phyloP scores from a whole-genome alignment of 257 asterid species.

The Salvia splendens region DNA sequence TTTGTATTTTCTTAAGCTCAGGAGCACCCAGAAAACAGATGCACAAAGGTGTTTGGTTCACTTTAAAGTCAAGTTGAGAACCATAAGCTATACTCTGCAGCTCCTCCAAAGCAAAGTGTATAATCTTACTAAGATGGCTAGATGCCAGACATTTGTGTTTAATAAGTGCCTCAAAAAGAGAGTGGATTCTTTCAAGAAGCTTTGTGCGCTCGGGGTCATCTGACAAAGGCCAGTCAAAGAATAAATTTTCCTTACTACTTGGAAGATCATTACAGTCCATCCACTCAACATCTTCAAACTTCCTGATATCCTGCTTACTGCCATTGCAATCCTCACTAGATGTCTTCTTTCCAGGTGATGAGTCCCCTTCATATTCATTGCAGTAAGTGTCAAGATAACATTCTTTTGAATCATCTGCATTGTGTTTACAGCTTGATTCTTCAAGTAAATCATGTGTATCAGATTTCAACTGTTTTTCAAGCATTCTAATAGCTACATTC shows the following conservation, averaged over 20 bases:
- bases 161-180: slow-evolving; percentile 63
- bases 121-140: slow-evolving; percentile 85
- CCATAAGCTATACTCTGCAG: slow-evolving; percentile 79
- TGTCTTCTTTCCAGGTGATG: slow-evolving; percentile 56
- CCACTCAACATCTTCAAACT: slow-evolving; percentile 78
- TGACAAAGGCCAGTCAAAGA: slow-evolving; percentile 73
- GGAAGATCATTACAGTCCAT: slow-evolving; percentile 82
- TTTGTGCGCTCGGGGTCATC: slow-evolving; percentile 86
- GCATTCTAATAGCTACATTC: slow-evolving; percentile 57
- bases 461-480: slow-evolving; percentile 51
- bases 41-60: slow-evolving; percentile 80
- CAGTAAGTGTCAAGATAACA: slow-evolving; percentile 66
- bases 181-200: slow-evolving; percentile 79
- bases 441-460: slow-evolving; percentile 48
- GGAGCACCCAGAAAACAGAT: slow-evolving; percentile 82
- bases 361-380: slow-evolving; percentile 60
- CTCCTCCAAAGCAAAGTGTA: slow-evolving; percentile 86
- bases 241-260: slow-evolving; percentile 47
- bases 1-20: slow-evolving; percentile 78
- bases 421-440: slow-evolving; percentile 45
- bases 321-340: slow-evolving; percentile 31
- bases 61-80: slow-evolving; percentile 61
- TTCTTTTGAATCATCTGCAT: slow-evolving; percentile 57
- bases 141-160: slow-evolving; percentile 74
- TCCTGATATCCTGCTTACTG: slow-evolving; percentile 46